Evolutionary conservation across 2,329 filamentous ascomycete genomes (phyloP).

Genomic region (Westerdykella aurantiaca): DNA sequence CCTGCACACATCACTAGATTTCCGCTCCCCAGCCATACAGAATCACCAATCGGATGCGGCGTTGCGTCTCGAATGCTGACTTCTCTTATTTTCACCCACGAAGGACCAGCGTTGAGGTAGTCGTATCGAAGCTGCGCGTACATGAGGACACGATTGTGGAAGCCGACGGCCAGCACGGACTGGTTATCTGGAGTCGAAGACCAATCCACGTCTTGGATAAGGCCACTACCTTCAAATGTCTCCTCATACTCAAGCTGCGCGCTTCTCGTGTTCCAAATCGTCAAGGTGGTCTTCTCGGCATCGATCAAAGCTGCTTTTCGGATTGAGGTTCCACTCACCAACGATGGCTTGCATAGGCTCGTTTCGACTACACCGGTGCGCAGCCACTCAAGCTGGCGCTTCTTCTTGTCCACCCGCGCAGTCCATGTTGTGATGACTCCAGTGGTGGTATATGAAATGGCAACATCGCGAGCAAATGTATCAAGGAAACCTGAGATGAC

Average conservation of each 20-base stretch:
- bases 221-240: conserved; percentile 64
- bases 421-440: conserved; percentile 82
- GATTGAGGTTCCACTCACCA: conserved; percentile 79
- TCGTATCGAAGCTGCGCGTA: conserved; percentile 86
- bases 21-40: conserved; percentile 81
- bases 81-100: conserved; percentile 80
- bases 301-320: conserved; percentile 84
- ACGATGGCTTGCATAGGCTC: conserved; percentile 62
- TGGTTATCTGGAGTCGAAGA: conserved; percentile 85
- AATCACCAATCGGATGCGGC: conserved; percentile 86
- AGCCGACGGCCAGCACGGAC: conserved; percentile 86
- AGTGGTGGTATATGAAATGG: conserved; percentile 72
- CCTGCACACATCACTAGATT: conserved; percentile 83
- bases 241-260: conserved; percentile 77
- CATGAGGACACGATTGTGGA: conserved; percentile 76
- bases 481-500: conserved; percentile 74
- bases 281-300: conserved; percentile 64
- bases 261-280: conserved; percentile 85
- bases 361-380: conserved; percentile 78
- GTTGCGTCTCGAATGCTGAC: conserved; percentile 76
- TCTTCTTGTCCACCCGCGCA: conserved; percentile 60
- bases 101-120: conserved; percentile 81
- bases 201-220: conserved; percentile 86
- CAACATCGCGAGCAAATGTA: conserved; percentile 78
- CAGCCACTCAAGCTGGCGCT: conserved; percentile 69